Evolutionary conservation across 108 stramenopile species (phyloP), one percentile per base, ranked within the genome.

Genomic region (Ochromonas danica): DNA sequence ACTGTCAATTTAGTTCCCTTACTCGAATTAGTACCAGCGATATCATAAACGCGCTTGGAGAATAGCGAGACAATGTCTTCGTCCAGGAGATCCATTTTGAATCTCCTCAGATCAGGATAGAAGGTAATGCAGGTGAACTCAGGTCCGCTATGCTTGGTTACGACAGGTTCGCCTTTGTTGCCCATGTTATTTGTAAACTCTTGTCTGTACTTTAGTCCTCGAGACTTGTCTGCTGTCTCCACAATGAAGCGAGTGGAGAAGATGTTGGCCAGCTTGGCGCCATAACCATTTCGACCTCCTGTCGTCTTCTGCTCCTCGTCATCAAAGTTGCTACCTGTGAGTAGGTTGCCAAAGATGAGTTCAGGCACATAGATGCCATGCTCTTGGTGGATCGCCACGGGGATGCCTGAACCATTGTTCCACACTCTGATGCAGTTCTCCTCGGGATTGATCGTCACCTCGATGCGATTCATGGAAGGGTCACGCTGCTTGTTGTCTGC

Each of bases 401-500:
- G 89, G 61, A 90, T 89, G 28, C 89, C 89, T 1, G 33, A 35
- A 36, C 97, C 99, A 83, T 99, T 96, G 88, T 99, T 99, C 89
- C 90, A 87, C 27, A 99, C 97, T 67, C 94, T 93, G 51, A 99
- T 96, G n/a, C 80, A 78, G 51, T 85, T 83, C 30, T 63, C 72
- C 31, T 77, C 90, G 0, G 80, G 78, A 78, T 96, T 88, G 62
- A 97, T 89, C 1, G 51, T 80, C 41, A 99, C 91, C 51, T 97
- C 95, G 45, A 99, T 89, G 81, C 86, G 87, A 85, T 94, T 90
- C 97, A 98, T 98, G 78, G 43, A 82, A 36, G 92, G 86, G 90
- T 99, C 96, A 33, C 99, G 94, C 88, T 98, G 97, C 87, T 98
- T 98, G 90, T 99, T 99, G 86, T 99, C 99, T 0, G 96, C 92